Evolutionary conservation across 345 rosid species (phyloP).

Genomic region (Erucastrum elatum): DNA sequence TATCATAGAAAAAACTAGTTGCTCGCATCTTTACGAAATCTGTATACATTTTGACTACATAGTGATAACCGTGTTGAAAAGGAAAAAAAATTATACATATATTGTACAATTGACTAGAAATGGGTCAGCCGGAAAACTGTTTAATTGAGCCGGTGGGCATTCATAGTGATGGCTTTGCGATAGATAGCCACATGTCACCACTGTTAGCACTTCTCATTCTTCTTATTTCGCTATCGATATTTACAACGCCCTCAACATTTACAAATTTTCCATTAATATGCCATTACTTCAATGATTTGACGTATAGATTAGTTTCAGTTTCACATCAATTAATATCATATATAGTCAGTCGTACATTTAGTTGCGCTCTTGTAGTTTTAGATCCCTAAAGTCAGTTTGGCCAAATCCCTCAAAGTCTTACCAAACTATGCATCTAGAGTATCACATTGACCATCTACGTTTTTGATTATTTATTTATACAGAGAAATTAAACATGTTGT

Average conservation of each 20-base stretch:
- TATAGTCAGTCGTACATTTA: neutral
- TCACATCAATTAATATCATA: neutral
- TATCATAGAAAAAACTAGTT: no score
- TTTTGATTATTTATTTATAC: no score
- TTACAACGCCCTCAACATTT: slow-evolving; percentile 17
- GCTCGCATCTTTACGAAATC: neutral
- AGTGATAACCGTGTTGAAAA: neutral
- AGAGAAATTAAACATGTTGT: neutral
- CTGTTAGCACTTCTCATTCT: slow-evolving; percentile 9
- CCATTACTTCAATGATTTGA: slow-evolving; percentile 3
- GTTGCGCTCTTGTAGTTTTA: slow-evolving; percentile 3
- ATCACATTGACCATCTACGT: neutral
- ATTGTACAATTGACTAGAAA: slow-evolving; percentile 9
- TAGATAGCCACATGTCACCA: slow-evolving; percentile 18
- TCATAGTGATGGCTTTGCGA: slow-evolving; percentile 19
- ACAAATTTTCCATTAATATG: neutral
- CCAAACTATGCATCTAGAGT: slow-evolving; percentile 13
- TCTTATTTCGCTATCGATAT: slow-evolving; percentile 21
- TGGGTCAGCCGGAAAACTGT: slow-evolving; percentile 16
- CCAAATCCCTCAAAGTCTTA: slow-evolving; percentile 12
- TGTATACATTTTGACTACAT: neutral
- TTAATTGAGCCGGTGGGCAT: slow-evolving; percentile 7
- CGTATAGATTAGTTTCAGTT: neutral
- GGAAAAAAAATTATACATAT: neutral
- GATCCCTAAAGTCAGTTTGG: neutral